Evolutionary conservation across 2,329 filamentous ascomycete genomes (phyloP).

Genomic region (Blastomyces emzantsi): DNA sequence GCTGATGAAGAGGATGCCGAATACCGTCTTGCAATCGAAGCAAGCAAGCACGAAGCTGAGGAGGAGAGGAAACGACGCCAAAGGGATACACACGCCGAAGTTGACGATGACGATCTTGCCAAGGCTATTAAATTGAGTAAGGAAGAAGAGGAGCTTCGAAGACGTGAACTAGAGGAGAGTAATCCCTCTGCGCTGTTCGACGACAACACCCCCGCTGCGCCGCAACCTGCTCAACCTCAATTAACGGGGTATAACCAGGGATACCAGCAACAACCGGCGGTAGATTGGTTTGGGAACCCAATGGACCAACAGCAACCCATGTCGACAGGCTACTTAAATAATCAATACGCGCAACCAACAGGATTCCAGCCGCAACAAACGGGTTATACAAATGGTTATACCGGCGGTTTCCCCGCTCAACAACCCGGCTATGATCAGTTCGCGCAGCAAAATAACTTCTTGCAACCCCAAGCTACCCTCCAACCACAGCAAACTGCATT

Average conservation of each 20-base stretch:
- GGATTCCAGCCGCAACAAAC: conserved; percentile 56
- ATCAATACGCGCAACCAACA: conserved; percentile 66
- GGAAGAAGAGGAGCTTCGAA: conserved; percentile 78
- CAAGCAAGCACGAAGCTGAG: conserved; percentile 90
- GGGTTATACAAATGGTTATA: conserved; percentile 60
- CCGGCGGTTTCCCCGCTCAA: conserved; percentile 60
- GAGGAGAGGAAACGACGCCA: conserved; percentile 67
- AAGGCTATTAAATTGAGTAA: conserved; percentile 94
- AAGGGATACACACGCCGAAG: conserved; percentile 40
- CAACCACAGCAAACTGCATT: conserved; percentile 54
- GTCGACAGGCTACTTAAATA: conserved; percentile 57
- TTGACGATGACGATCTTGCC: conserved; percentile 80
- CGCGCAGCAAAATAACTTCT: conserved; percentile 32
- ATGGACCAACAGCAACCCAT: conserved; percentile 69
- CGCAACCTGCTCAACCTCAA: conserved; percentile 59
- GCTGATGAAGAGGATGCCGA: conserved; percentile 81
- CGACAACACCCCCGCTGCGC: conserved; percentile 56
- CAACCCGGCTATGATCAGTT: conserved; percentile 57
- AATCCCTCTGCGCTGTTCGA: conserved; percentile 87
- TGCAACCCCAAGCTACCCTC: conserved; percentile 39
- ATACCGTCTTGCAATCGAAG: conserved; percentile 82
- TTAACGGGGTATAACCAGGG: conserved; percentile 90
- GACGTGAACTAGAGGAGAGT: conserved; percentile 74
- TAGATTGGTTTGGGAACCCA: conserved; percentile 96
- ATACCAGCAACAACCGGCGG: conserved; percentile 91